phyloP scores from a whole-genome alignment of 148 eudicot genomes.

The Limonium bicolor region DNA sequence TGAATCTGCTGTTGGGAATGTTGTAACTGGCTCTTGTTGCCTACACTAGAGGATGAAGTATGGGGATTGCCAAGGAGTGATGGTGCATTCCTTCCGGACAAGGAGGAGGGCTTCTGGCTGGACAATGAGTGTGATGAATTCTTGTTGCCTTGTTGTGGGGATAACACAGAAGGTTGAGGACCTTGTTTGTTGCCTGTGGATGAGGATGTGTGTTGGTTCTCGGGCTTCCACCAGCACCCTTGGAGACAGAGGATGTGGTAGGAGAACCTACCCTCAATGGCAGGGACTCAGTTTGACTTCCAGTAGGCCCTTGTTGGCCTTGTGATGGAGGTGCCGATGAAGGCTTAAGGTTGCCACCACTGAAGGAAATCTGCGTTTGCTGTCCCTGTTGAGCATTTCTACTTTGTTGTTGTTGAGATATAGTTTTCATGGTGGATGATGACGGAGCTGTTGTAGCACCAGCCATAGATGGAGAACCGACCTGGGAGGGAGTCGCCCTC shows the following conservation, averaged over 20 bases:
- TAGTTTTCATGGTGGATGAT: conserved; percentile 35
- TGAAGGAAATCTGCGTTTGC: conserved; percentile 83
- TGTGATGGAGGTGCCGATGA: conserved; percentile 40
- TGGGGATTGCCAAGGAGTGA: conserved; percentile 72
- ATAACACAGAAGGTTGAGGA: conserved; percentile 42
- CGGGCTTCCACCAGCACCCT: conserved; percentile 80
- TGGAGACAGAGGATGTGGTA: conserved; percentile 60
- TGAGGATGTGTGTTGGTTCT: conserved; percentile 30
- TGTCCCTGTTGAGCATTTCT: background rate
- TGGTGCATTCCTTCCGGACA: conserved; percentile 25
- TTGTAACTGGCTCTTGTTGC: conserved; percentile 30
- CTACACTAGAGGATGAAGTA: conserved; percentile 17
- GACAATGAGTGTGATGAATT: conserved; percentile 23
- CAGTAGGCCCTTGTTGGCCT: conserved; percentile 28
- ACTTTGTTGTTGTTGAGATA: conserved; percentile 35
- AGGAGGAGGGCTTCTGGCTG: conserved; percentile 41
- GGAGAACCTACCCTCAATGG: conserved; percentile 85
- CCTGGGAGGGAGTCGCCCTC: conserved; percentile 39
- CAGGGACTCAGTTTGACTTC: conserved; percentile 40
- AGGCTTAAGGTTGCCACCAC: conserved; percentile 35
- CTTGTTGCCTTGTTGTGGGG: conserved; percentile 49
- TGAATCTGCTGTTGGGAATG: conserved; percentile 34
- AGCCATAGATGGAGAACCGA: conserved; percentile 25
- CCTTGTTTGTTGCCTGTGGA: conserved; percentile 38
- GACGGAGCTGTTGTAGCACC: conserved; percentile 27